A percentile compares a stretch with the other conserved stretches of the same genome.
These are phyloP conservation scores for Candida namnaoensis DNA, from an alignment of 805 yeast species.

Conservation along the genomic window DNA sequence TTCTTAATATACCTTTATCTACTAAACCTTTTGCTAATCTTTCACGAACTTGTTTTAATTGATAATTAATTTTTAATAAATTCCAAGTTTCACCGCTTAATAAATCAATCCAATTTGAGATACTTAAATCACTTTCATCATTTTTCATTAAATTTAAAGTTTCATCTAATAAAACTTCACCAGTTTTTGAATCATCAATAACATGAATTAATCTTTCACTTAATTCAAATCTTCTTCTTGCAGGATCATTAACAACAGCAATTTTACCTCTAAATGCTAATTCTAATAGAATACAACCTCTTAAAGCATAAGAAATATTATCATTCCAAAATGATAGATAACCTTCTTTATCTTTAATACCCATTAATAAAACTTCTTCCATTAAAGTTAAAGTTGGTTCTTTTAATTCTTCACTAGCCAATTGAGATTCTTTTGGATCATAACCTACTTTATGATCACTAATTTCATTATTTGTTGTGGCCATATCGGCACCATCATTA, in stretches of 20 bases:
- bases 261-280: conserved; percentile 87
- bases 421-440: conserved; percentile 54
- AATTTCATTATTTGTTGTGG: conserved; percentile 7
- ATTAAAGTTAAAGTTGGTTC: conserved; percentile 79
- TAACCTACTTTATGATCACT: conserved; percentile 63
- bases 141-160: conserved; percentile 83
- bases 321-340: conserved; percentile 97
- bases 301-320: conserved; percentile 88
- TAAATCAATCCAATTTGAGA: conserved; percentile 88
- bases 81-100: conserved; percentile 97
- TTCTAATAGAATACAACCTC: conserved; percentile 91
- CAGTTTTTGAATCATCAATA: conserved; percentile 78
- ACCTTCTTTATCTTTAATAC: conserved; percentile 93
- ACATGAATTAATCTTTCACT: conserved; percentile 86
- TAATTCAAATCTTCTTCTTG: conserved; percentile 80
- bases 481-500: conserved; percentile 13
- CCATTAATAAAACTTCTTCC: conserved; percentile 94
- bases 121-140: conserved; percentile 70
- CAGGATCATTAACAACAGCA: conserved; percentile 84
- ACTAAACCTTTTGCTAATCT: conserved; percentile 94
- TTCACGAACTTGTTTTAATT: conserved; percentile 94
- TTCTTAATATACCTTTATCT: conserved; percentile 92
- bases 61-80: conserved; percentile 86
- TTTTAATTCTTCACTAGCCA: conserved; percentile 22
- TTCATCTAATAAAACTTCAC: conserved; percentile 92